These are phyloP conservation scores for Mediolabrus comicus DNA, from an alignment of 108 stramenopile species.

Conservation along the genomic window DNA sequence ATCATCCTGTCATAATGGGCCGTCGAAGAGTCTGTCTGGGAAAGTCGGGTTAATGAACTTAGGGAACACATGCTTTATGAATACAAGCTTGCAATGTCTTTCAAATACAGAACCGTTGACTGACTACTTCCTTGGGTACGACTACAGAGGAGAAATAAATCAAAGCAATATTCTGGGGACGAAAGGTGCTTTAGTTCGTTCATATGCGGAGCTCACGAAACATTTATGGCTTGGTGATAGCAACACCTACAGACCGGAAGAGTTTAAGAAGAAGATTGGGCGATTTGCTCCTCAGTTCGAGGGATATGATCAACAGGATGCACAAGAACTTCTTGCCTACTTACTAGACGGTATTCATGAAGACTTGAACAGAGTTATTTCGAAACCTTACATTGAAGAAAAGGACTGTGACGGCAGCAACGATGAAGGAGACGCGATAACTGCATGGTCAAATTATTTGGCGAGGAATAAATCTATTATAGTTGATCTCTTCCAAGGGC, in stretches of 20 bases:
- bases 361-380: slow-evolving; percentile 91
- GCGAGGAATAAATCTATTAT: slow-evolving; percentile 84
- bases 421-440: slow-evolving; percentile 79
- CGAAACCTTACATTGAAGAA: slow-evolving; percentile 83
- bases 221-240: slow-evolving; percentile 81
- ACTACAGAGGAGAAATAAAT: slow-evolving; percentile 77
- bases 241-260: slow-evolving; percentile 42
- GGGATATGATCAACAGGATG: slow-evolving; percentile 94
- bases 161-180: slow-evolving; percentile 52
- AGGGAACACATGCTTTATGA: slow-evolving; percentile 90
- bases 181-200: neutral
- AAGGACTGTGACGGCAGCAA: slow-evolving; percentile 81
- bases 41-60: slow-evolving; percentile 56
- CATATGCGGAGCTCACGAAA: slow-evolving; percentile 36
- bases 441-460: slow-evolving; percentile 87
- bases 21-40: neutral
- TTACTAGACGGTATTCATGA: slow-evolving; percentile 94
- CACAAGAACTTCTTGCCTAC: slow-evolving; percentile 95
- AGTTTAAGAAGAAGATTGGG: slow-evolving; percentile 66
- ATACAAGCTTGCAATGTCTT: slow-evolving; percentile 80
- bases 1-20: neutral
- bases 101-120: slow-evolving; percentile 84
- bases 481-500: slow-evolving; percentile 96
- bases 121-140: slow-evolving; percentile 74
- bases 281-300: slow-evolving; percentile 89